Conservation (phyloP, 306 rosid genomes). For the Oxytropis ochrocephala region DNA sequence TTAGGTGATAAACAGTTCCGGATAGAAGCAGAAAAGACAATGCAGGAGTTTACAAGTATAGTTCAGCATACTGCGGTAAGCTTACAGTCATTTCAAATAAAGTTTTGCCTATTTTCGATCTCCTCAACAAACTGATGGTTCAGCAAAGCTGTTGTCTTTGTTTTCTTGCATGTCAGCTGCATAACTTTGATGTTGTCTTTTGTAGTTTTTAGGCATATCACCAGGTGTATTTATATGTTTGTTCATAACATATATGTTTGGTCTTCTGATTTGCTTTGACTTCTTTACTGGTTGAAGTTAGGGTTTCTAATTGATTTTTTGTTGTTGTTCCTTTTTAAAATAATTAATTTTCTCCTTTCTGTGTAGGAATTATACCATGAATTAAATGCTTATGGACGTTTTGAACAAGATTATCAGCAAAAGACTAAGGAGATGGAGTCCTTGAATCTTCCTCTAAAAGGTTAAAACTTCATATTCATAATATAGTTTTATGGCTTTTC, state of each 20-base stretch:
- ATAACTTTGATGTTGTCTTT: background rate
- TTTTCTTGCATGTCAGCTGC: conserved; percentile 16
- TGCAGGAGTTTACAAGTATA: conserved; percentile 61
- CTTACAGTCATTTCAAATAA: conserved; percentile 18
- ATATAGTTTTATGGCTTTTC: background rate
- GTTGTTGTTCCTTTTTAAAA: background rate
- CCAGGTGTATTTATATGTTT: background rate
- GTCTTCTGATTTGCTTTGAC: background rate
- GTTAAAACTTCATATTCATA: conserved; percentile 25
- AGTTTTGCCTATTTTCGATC: background rate
- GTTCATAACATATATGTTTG: background rate
- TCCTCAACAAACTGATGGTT: conserved; percentile 11
- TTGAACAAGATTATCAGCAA: conserved; percentile 81
- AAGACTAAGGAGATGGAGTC: conserved; percentile 69
- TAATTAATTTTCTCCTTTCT: conserved; percentile 12
- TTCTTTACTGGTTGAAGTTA: background rate
- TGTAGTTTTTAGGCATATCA: background rate
- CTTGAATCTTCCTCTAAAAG: conserved; percentile 67
- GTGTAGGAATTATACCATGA: conserved; percentile 83
- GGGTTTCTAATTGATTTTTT: background rate
- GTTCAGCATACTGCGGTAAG: conserved; percentile 81
- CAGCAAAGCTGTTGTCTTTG: conserved; percentile 10
- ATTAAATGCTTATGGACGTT: conserved; percentile 58
- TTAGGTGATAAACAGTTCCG: conserved; percentile 32
- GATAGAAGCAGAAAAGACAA: conserved; percentile 56